Conservation (phyloP, 208 protist species). For the Angomonas ambiguus region DNA sequence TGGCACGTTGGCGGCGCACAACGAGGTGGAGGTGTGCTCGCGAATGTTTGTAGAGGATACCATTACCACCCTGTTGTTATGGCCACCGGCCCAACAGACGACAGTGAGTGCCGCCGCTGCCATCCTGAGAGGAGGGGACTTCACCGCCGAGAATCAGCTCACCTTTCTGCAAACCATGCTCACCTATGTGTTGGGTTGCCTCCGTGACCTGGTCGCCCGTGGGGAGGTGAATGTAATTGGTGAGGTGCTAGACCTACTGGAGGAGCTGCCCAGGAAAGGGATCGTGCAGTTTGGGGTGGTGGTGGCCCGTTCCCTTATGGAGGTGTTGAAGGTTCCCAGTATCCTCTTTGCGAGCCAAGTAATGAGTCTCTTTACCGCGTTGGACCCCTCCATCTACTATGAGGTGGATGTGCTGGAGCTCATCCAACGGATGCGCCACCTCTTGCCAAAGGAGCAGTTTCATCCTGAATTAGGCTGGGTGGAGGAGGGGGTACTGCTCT, state of each 20-base stretch:
- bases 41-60: conserved; percentile 45
- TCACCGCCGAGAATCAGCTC: neutral
- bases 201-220: conserved; percentile 17
- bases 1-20: conserved; percentile 23
- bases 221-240: conserved; percentile 33
- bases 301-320: conserved; percentile 27
- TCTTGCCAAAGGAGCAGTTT: conserved; percentile 62
- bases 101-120: conserved; percentile 13
- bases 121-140: neutral
- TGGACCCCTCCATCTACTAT: conserved; percentile 28
- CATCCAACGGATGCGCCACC: conserved; percentile 25
- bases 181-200: conserved; percentile 22
- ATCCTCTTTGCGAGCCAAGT: conserved; percentile 55
- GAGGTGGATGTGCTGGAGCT: conserved; percentile 31
- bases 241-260: conserved; percentile 28
- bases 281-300: conserved; percentile 18
- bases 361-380: conserved; percentile 29
- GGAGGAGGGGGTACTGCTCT: conserved; percentile 33
- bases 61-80: conserved; percentile 48
- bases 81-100: conserved; percentile 34
- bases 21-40: conserved; percentile 38
- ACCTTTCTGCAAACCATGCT: neutral
- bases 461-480: conserved; percentile 43
- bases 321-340: conserved; percentile 53
- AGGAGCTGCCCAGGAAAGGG: conserved; percentile 48